A percentile compares a stretch with the other conserved stretches of the same genome.
Evolutionary conservation across 2,329 filamentous ascomycete genomes (phyloP).

Genomic region (Neonectria hederae): DNA sequence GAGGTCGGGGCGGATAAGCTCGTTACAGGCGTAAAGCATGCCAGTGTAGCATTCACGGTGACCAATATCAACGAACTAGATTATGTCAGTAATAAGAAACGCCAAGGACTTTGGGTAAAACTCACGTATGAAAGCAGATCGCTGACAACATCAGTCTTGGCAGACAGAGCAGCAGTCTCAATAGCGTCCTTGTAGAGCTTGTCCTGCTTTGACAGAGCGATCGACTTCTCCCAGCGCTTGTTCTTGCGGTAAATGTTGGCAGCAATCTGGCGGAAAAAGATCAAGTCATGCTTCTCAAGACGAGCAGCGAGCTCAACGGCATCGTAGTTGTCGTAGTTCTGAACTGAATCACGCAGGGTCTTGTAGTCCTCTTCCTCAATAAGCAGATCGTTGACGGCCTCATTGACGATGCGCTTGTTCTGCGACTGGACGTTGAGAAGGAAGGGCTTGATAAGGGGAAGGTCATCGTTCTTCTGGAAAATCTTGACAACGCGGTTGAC

Average conservation of each 20-base stretch:
- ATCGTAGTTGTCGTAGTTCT: slow-evolving; percentile 99
- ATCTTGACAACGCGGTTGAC: slow-evolving; percentile 99
- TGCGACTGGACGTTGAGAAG: slow-evolving; percentile 93
- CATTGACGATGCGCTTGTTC: slow-evolving; percentile 98
- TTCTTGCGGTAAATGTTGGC: slow-evolving; percentile 99
- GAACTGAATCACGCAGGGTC: slow-evolving; percentile 94
- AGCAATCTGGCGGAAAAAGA: slow-evolving; percentile 99
- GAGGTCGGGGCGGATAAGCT: slow-evolving; percentile 90
- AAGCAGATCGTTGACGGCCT: slow-evolving; percentile 95
- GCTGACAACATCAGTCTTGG: slow-evolving; percentile 91
- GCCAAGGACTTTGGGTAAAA: slow-evolving; percentile 45
- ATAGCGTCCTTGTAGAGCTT: slow-evolving; percentile 99
- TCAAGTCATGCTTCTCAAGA: slow-evolving; percentile 95
- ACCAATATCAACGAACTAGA: slow-evolving; percentile 96
- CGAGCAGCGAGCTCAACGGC: slow-evolving; percentile 90
- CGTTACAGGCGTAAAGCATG: slow-evolving; percentile 99
- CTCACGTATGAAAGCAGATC: slow-evolving; percentile 96
- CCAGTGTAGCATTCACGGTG: slow-evolving; percentile 99
- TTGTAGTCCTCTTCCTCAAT: slow-evolving; percentile 99
- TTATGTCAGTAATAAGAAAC: slow-evolving; percentile 45
- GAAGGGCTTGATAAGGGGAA: slow-evolving; percentile 98
- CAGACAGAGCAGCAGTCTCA: slow-evolving; percentile 92
- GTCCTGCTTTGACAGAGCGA: slow-evolving; percentile 96
- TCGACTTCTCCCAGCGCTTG: slow-evolving; percentile 99
- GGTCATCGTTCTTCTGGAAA: slow-evolving; percentile 98